Evolutionary conservation across 352 stramenopile species (phyloP).

Genomic region (Phytophthora citrophthora): DNA sequence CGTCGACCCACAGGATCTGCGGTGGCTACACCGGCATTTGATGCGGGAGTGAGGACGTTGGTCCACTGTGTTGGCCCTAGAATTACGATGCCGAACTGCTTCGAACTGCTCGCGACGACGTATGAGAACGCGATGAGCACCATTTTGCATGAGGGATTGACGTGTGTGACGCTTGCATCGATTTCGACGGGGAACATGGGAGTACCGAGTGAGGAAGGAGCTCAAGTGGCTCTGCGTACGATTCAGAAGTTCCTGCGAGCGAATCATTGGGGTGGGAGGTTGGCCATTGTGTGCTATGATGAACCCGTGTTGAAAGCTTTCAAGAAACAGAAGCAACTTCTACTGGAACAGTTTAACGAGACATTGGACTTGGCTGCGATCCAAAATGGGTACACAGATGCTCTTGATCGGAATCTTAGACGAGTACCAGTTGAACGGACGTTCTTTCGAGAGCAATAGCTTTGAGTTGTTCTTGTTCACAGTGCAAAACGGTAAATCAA

Average conservation of each 20-base stretch:
- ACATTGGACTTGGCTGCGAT: constrained; percentile 20
- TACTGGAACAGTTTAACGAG: constrained; percentile 47
- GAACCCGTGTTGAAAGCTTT: constrained; percentile 46
- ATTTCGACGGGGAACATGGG: too few relatives aligned
- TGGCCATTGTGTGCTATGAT: constrained; percentile 56
- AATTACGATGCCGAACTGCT: constrained; percentile 38
- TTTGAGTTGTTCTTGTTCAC: too few relatives aligned
- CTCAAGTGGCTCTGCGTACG: too few relatives aligned
- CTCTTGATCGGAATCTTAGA: too few relatives aligned
- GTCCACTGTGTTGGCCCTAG: constrained; percentile 69
- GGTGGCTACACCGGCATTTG: constrained; percentile 56
- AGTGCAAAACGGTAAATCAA: too few relatives aligned
- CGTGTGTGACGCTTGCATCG: too few relatives aligned
- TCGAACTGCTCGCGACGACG: constrained; percentile 44
- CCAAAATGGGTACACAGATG: not conserved
- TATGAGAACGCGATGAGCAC: constrained; percentile 52
- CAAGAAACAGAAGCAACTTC: constrained; percentile 19
- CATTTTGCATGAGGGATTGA: constrained; percentile 46
- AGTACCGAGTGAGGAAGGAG: too few relatives aligned
- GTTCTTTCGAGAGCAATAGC: too few relatives aligned
- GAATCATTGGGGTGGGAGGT: constrained; percentile 50
- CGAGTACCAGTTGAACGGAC: too few relatives aligned
- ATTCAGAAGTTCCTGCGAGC: constrained; percentile 59
- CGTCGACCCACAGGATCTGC: constrained; percentile 39
- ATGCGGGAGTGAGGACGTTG: constrained; percentile 48